phyloP scores from a whole-genome alignment of 176 grass and related monocot genomes.

The Oryza rufipogon region DNA sequence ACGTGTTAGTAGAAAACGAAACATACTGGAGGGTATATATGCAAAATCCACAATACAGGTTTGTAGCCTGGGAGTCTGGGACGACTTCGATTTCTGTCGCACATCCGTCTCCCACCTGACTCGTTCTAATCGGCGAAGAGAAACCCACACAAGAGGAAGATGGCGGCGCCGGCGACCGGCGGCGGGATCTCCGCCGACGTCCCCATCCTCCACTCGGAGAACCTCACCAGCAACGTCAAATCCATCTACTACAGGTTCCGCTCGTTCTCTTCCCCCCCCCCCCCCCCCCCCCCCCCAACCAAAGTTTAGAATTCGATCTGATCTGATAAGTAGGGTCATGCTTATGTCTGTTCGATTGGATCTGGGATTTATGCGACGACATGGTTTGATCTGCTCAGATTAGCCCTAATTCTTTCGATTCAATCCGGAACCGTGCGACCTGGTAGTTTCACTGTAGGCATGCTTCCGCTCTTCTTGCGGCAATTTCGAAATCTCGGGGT shows the following conservation, averaged over 20 bases:
- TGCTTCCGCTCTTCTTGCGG: background rate
- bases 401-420: background rate
- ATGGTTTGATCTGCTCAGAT: background rate
- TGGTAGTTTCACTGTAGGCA: background rate
- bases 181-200: constrained; percentile 39
- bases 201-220: constrained; percentile 64
- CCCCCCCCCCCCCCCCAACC: background rate
- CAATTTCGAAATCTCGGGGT: background rate
- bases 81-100: background rate
- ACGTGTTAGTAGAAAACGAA: background rate
- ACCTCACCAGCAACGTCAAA: constrained; percentile 64
- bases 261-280: background rate
- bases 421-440: background rate
- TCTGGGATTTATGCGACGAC: background rate
- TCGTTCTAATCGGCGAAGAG: background rate
- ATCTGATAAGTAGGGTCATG: background rate
- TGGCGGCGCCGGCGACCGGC: constrained; percentile 18
- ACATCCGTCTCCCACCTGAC: background rate
- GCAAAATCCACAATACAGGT: background rate
- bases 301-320: background rate
- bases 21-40: background rate
- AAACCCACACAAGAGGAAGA: background rate
- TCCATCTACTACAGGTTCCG: constrained; percentile 80
- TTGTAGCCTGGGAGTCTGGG: no score
- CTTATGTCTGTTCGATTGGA: background rate